Evolutionary conservation across 2,329 filamentous ascomycete species (phyloP).

Genomic region (Fusarium protoensiforme): DNA sequence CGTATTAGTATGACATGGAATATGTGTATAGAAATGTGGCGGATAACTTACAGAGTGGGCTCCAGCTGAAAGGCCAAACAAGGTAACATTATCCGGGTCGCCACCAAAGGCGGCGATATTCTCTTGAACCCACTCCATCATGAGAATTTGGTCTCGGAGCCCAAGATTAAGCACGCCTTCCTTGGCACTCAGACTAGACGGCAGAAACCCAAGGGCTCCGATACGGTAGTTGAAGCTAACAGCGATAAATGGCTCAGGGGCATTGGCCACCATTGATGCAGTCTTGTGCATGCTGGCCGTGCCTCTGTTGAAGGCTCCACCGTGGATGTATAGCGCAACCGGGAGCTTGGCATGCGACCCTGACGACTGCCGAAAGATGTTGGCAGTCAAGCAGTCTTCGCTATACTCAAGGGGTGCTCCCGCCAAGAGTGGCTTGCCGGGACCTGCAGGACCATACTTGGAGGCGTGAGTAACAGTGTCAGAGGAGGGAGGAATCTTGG

Average conservation of each 20-base stretch:
- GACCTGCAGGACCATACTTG: conserved; percentile 49
- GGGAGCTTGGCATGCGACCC: conserved; percentile 45
- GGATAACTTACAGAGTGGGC: conserved; percentile 59
- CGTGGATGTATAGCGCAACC: conserved; percentile 69
- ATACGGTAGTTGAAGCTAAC: conserved; percentile 64
- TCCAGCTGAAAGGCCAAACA: conserved; percentile 55
- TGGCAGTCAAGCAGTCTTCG: conserved; percentile 67
- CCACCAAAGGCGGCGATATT: conserved; percentile 66
- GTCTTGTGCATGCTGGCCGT: conserved; percentile 67
- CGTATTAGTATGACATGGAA: not conserved
- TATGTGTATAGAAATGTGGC: fast-evolving
- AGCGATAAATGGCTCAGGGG: conserved; percentile 59
- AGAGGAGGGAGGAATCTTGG: conserved; percentile 38
- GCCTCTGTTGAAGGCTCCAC: conserved; percentile 57
- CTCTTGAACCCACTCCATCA: conserved; percentile 65
- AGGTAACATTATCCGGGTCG: conserved; percentile 57
- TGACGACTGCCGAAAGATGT: conserved; percentile 58
- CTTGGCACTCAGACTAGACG: conserved; percentile 60
- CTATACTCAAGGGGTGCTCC: conserved; percentile 45
- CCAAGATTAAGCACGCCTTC: conserved; percentile 67
- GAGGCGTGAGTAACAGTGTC: conserved; percentile 47
- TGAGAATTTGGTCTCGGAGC: conserved; percentile 61
- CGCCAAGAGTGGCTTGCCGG: conserved; percentile 37
- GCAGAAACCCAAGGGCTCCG: conserved; percentile 70
- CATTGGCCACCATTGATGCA: conserved; percentile 69